Conservation (phyloP, 1,139 yeast genomes). For the Yamadazyma buinensis region DNA sequence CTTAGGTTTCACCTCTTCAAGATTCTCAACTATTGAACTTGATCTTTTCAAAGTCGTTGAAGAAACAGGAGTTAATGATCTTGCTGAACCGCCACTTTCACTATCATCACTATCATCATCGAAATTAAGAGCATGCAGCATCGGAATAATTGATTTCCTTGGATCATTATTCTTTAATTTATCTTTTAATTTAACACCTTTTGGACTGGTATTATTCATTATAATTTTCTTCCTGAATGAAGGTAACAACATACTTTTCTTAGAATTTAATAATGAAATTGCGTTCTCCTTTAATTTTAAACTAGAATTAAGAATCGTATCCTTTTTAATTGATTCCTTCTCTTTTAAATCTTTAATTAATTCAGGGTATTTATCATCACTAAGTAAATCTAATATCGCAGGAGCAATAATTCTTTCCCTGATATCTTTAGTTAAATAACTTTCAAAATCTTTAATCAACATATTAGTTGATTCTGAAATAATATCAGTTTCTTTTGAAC, state of each 20-base stretch:
- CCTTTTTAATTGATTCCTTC: conserved; percentile 26
- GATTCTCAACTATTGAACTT: conserved; percentile 15
- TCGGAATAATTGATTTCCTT: conserved; percentile 44
- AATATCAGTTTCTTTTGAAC: conserved; percentile 26
- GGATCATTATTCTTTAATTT: background rate
- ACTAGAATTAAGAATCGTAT: conserved; percentile 9
- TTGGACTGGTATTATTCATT: conserved; percentile 4
- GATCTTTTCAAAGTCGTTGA: conserved; percentile 26
- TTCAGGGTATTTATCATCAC: conserved; percentile 57
- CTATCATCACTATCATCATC: conserved; percentile 34
- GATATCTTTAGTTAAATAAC: conserved; percentile 65
- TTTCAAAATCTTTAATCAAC: conserved; percentile 61
- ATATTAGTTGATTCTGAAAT: conserved; percentile 58
- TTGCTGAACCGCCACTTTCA: conserved; percentile 45
- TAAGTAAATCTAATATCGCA: conserved; percentile 56
- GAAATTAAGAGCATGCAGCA: conserved; percentile 70
- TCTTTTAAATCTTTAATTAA: conserved; percentile 43
- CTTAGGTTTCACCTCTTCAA: conserved; percentile 12
- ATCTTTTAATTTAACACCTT: background rate
- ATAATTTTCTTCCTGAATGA: conserved; percentile 43
- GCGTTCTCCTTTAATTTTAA: conserved; percentile 21
- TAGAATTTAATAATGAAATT: conserved; percentile 25
- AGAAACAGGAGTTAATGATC: conserved; percentile 36
- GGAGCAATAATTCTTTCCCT: conserved; percentile 76
- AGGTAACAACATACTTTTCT: conserved; percentile 32